Evolutionary conservation across 2,329 filamentous ascomycete genomes (phyloP).

Genomic region (Apiospora phragmitis): DNA sequence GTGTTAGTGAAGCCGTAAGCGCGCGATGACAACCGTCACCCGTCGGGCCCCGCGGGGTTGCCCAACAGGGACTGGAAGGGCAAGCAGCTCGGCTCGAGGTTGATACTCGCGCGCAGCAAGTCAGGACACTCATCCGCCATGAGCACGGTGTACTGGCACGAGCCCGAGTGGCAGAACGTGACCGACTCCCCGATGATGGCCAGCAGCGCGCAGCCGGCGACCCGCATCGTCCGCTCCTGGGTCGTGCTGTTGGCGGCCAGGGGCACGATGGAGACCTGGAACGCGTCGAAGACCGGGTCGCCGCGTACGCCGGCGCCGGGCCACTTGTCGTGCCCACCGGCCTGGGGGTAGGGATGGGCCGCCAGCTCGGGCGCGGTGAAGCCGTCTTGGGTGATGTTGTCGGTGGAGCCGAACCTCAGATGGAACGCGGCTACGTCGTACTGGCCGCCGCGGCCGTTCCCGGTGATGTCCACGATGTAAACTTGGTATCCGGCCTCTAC

Average conservation of each 20-base stretch:
- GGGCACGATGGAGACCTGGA: slow-evolving; percentile 11
- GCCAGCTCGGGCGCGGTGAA: slow-evolving; percentile 26
- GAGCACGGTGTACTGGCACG: slow-evolving; percentile 9
- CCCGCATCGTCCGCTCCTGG: slow-evolving; percentile 14
- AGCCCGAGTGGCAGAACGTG: slow-evolving; percentile 13
- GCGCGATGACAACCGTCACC: slow-evolving; percentile 10
- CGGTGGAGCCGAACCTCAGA: slow-evolving; percentile 22
- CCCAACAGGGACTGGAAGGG: slow-evolving; percentile 14
- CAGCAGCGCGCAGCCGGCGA: slow-evolving; percentile 11
- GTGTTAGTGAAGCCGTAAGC: slow-evolving; percentile 14
- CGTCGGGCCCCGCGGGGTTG: not conserved
- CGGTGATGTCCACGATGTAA: slow-evolving; percentile 38
- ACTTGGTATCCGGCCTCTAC: slow-evolving; percentile 44
- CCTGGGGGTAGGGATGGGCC: not conserved
- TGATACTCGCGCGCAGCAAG: slow-evolving; percentile 8
- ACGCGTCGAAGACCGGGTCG: slow-evolving; percentile 15
- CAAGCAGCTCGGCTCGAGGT: slow-evolving; percentile 12
- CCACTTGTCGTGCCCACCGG: not conserved
- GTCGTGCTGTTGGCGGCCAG: slow-evolving; percentile 12
- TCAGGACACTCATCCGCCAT: slow-evolving; percentile 14
- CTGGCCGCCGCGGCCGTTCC: slow-evolving; percentile 22
- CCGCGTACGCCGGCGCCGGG: slow-evolving; percentile 8
- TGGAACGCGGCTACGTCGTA: slow-evolving; percentile 23
- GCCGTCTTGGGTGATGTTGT: slow-evolving; percentile 23
- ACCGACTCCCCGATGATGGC: slow-evolving; percentile 6